Evolutionary conservation across 106 monocot species (phyloP).

Genomic region (Chionographis japonica): DNA sequence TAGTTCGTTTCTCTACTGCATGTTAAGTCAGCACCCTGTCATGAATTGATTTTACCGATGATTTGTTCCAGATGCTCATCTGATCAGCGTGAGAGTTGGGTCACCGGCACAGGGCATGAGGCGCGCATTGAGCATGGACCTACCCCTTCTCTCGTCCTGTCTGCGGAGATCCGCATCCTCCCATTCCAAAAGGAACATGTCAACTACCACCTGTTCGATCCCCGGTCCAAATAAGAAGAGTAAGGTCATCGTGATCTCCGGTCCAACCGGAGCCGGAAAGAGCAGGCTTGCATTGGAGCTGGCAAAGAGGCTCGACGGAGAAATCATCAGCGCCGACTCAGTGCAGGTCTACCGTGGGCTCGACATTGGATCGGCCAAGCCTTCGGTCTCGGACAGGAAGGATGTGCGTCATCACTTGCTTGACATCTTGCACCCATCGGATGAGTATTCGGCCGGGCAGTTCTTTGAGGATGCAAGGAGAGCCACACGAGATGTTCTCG

Average conservation of each 20-base stretch:
- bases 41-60: no score
- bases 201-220: conserved; percentile 6
- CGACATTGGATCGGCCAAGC: conserved; percentile 69
- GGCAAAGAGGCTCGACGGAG: conserved; percentile 51
- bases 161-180: neutral
- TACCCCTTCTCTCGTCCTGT: conserved; percentile 6
- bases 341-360: conserved; percentile 70
- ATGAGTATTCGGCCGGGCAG: conserved; percentile 75
- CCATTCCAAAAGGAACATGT: neutral
- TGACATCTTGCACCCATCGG: conserved; percentile 64
- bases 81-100: conserved; percentile 2
- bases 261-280: conserved; percentile 71
- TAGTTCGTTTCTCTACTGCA: no score
- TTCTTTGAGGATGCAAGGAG: conserved; percentile 71
- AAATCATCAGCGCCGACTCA: conserved; percentile 69
- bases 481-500: conserved; percentile 44
- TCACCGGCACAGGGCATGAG: conserved; percentile 10
- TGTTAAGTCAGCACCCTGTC: no score
- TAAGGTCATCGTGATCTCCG: conserved; percentile 70
- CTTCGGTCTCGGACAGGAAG: conserved; percentile 28
- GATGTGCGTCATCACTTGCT: conserved; percentile 74
- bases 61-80: neutral
- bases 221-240: conserved; percentile 10
- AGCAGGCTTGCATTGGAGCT: conserved; percentile 58
- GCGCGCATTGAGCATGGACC: conserved; percentile 1